Conservation (phyloP, 2,329 filamentous ascomycete genomes). For the Rhynchosporium graminicola region DNA sequence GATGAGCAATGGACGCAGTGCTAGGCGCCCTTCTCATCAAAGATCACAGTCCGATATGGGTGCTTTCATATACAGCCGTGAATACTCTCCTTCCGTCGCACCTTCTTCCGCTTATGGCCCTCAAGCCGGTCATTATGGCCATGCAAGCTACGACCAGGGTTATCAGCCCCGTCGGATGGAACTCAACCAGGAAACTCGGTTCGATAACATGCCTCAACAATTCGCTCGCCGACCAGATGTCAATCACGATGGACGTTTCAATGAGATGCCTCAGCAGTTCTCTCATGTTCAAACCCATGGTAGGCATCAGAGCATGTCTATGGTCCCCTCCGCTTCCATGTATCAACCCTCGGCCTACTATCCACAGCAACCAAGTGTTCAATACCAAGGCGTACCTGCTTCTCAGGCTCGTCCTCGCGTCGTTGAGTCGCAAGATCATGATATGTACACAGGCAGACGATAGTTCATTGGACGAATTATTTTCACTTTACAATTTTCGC, state of each 20-base stretch:
- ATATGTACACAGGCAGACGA: constrained; percentile 7
- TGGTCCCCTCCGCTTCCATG: constrained; percentile 8
- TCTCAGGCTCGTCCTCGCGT: constrained; percentile 6
- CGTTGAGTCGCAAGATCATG: constrained; percentile 11
- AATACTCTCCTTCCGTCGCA: constrained; percentile 18
- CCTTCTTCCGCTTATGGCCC: constrained; percentile 9
- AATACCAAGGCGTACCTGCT: constrained; percentile 7
- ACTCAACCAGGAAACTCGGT: neutral
- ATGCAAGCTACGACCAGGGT: constrained; percentile 13
- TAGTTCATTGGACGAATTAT: constrained; percentile 3
- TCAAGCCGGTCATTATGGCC: constrained; percentile 10
- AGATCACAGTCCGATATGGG: constrained; percentile 39
- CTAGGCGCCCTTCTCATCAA: constrained; percentile 30
- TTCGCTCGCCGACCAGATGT: constrained; percentile 1
- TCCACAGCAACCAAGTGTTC: constrained; percentile 2
- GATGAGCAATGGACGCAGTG: constrained; percentile 20
- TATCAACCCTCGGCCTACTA: constrained; percentile 13
- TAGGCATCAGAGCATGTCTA: constrained; percentile 17
- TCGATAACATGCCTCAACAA: constrained; percentile 5
- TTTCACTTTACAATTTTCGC: constrained; percentile 17
- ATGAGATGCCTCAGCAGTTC: constrained; percentile 16
- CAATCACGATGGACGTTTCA: constrained; percentile 2
- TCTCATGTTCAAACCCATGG: constrained; percentile 9
- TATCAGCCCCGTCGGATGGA: constrained; percentile 1
- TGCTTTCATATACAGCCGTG: constrained; percentile 19